Conservation (phyloP, 805 yeast genomes). For the Zygoascus biomembranicola region DNA sequence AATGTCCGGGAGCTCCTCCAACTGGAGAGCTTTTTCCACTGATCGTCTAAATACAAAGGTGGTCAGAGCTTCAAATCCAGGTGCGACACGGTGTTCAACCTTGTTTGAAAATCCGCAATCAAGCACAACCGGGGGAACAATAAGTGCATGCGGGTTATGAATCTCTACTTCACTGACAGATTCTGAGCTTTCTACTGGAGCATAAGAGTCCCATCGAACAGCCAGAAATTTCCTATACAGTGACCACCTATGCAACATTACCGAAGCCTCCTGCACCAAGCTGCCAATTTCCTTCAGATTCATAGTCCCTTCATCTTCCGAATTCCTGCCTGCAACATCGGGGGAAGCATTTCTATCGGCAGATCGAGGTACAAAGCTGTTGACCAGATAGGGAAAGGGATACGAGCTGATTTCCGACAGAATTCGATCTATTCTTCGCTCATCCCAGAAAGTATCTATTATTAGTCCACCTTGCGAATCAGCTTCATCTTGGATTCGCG, state of each 20-base stretch:
- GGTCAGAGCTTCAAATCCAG: slow-evolving; percentile 56
- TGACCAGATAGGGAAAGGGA: slow-evolving; percentile 40
- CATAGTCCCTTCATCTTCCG: slow-evolving; percentile 25
- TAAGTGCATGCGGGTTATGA: not conserved
- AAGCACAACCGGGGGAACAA: slow-evolving; percentile 44
- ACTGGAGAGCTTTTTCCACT: slow-evolving; percentile 67
- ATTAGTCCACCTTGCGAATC: slow-evolving; percentile 91
- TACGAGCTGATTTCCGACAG: slow-evolving; percentile 50
- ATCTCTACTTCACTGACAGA: not conserved
- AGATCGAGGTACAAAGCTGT: slow-evolving; percentile 19
- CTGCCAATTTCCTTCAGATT: slow-evolving; percentile 62
- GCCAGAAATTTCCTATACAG: slow-evolving; percentile 54
- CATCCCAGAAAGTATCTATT: slow-evolving; percentile 77
- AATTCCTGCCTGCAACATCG: not conserved
- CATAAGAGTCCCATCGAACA: slow-evolving; percentile 52
- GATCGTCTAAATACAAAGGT: slow-evolving; percentile 68
- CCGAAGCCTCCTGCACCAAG: slow-evolving; percentile 58
- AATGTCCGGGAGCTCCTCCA: slow-evolving; percentile 69
- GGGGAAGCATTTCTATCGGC: not conserved
- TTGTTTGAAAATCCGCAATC: slow-evolving; percentile 50
- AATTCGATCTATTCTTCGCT: slow-evolving; percentile 48
- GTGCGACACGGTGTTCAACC: slow-evolving; percentile 42
- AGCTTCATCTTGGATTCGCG: slow-evolving; percentile 72
- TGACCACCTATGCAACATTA: slow-evolving; percentile 76
- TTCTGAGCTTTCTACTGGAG: not conserved